These are phyloP conservation scores for Kwoniella sp. DNA, from an alignment of 768 basidiomycete genomes.

Conservation along the genomic window DNA sequence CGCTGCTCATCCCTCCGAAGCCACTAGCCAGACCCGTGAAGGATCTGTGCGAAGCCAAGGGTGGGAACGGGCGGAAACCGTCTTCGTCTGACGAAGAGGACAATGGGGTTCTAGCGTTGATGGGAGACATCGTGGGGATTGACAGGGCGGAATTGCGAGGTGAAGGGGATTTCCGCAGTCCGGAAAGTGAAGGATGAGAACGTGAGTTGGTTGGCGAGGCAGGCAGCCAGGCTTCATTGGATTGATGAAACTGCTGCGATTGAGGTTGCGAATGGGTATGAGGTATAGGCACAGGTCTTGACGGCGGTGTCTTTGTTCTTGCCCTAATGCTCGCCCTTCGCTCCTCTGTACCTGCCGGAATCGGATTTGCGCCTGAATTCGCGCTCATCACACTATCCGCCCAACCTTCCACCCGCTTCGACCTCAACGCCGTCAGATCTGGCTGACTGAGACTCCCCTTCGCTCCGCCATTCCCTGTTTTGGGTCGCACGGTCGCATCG, in stretches of 20 bases:
- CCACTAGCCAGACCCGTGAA: not conserved
- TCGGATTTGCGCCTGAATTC: not conserved
- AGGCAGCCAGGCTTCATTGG: constrained; percentile 19
- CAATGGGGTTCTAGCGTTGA: constrained; percentile 10
- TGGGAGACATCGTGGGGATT: constrained; percentile 25
- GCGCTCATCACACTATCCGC: constrained; percentile 14
- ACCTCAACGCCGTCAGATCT: constrained; percentile 20
- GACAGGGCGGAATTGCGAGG: constrained; percentile 4
- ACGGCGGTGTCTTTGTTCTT: constrained; percentile 11
- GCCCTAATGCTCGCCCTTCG: not conserved
- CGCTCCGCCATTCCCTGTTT: not conserved
- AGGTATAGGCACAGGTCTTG: constrained; percentile 1
- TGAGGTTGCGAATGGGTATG: not conserved
- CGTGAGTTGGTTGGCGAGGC: constrained; percentile 19
- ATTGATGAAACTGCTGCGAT: not conserved
- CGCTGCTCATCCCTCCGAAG: constrained; percentile 27
- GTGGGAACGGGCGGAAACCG: constrained; percentile 1
- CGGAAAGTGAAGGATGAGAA: constrained; percentile 12
- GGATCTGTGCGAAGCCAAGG: not conserved
- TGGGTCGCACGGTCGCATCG: constrained; percentile 20
- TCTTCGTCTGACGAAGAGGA: constrained; percentile 20
- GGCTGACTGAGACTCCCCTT: constrained; percentile 24
- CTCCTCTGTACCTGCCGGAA: not conserved
- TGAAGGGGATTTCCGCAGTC: constrained; percentile 18
- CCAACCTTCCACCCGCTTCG: constrained; percentile 23